Evolutionary conservation across 768 basidiomycete species (phyloP), one percentile per base, ranked within the genome.

Genomic region (Mycena maculata): DNA sequence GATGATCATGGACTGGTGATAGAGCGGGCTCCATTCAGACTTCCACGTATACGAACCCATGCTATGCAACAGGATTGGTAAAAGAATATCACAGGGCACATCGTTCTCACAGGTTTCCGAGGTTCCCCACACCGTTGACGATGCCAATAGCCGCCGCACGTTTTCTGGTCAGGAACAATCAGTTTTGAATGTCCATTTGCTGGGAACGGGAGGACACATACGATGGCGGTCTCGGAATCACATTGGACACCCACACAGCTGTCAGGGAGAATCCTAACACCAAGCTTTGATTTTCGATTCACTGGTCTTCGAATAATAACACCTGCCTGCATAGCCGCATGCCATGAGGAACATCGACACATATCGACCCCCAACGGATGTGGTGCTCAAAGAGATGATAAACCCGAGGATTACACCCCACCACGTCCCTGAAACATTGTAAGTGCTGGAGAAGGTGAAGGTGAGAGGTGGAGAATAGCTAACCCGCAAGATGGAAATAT

Each of bases 321-420:
- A 67, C 78, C 52, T 42, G 77, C 80, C 79, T 9, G 77, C 76
- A 67, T 85, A 86, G 54, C 89, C 89, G 56, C 77, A 75, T 0
- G 89, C 83, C 88, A 91, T 89, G 33, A 90, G 78, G 76, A 90
- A 90, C 75, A 90, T 76, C 1, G 87, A 83, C 28, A 90, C 79
- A 68, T 91, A 90, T 58, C 89, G 84, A 1, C 81, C 88, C 0
- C 76, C 83, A n/a, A 82, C 81, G 4, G 76, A 78, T 77, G 82
- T 82, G 0, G 88, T 90, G 2, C 84, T 84, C 22, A 90, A 73
- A 2, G 84, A 84, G 64, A 91, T 88, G 67, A 90, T 86, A 69
- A 85, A 90, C 1, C 87, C 90, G 4, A 88, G 42, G 2, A 90
- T 87, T 49, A 84, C 83, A 3, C 79, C 85, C 88, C 88, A 89